Conservation (phyloP, 1,284 basidiomycete genomes). For the Naganishia albida region DNA sequence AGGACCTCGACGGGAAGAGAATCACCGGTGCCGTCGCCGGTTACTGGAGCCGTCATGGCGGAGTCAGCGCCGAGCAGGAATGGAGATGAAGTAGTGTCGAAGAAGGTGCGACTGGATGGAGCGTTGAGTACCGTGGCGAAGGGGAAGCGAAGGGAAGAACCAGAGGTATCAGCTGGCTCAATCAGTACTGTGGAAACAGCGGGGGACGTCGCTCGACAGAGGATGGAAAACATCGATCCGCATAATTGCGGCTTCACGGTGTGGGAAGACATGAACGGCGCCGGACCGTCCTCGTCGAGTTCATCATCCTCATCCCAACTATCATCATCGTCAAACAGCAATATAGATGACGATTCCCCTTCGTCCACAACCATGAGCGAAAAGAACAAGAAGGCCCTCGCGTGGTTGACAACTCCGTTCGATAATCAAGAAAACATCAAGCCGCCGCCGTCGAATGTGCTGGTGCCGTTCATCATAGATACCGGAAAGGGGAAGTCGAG, state of each 20-base stretch:
- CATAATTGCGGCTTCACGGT: constrained; percentile 24
- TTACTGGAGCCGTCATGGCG: not conserved
- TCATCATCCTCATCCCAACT: not conserved
- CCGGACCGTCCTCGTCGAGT: not conserved
- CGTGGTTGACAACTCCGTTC: constrained; percentile 7
- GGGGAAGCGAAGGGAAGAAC: constrained; percentile 2
- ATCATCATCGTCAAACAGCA: not conserved
- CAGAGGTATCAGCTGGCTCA: not conserved
- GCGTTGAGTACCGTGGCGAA: not conserved
- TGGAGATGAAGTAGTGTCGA: not conserved
- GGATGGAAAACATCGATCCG: constrained; percentile 13
- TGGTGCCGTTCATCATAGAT: constrained; percentile 15
- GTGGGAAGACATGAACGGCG: constrained; percentile 14
- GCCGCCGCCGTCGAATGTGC: constrained; percentile 1
- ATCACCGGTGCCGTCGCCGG: not conserved
- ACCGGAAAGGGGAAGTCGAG: constrained; percentile 1
- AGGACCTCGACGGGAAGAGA: constrained; percentile 18
- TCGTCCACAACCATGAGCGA: constrained; percentile 1
- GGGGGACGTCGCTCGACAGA: constrained; percentile 1
- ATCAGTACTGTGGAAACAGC: not conserved
- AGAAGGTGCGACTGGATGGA: constrained; percentile 12
- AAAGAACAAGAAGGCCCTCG: constrained; percentile 23
- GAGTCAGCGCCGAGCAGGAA: not conserved
- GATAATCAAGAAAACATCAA: constrained; percentile 27
- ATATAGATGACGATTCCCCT: not conserved